Evolutionary conservation across 2,329 filamentous ascomycete species (phyloP).

Genomic region (Sclerotinia subarctica): DNA sequence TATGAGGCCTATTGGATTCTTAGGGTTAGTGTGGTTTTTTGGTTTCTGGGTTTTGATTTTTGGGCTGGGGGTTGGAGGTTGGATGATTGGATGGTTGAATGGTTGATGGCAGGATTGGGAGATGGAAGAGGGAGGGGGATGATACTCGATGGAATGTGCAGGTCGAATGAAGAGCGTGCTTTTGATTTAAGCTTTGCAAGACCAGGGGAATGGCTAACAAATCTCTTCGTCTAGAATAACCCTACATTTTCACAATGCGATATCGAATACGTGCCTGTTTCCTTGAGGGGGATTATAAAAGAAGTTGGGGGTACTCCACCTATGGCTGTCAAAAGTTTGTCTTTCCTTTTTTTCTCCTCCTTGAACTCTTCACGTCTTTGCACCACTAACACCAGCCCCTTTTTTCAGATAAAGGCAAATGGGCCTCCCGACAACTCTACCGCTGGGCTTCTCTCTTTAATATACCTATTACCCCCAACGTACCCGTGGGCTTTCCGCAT

Average conservation of each 20-base stretch:
- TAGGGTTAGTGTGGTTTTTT: conserved; percentile 41
- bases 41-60: not conserved
- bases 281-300: conserved; percentile 59
- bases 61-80: not conserved
- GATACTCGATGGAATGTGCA: too few relatives aligned
- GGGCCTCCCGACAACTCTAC: conserved; percentile 51
- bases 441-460: conserved; percentile 46
- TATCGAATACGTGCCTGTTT: conserved; percentile 55
- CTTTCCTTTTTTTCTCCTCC: not conserved
- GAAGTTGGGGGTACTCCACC: conserved; percentile 52
- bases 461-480: not conserved
- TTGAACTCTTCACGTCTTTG: not conserved
- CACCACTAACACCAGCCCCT: not conserved
- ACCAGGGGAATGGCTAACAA: not conserved
- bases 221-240: conserved; percentile 46
- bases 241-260: conserved; percentile 53
- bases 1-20: conserved; percentile 58
- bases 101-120: too few relatives aligned
- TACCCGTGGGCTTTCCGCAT: not conserved
- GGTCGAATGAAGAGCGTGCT: too few relatives aligned
- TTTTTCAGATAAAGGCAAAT: conserved; percentile 54
- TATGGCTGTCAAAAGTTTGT: conserved; percentile 53
- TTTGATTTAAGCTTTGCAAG: not conserved
- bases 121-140: not conserved
- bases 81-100: too few relatives aligned